Base-by-base conservation (phyloP, 306 rosid genomes). In the Prunus dulcis region DNA sequence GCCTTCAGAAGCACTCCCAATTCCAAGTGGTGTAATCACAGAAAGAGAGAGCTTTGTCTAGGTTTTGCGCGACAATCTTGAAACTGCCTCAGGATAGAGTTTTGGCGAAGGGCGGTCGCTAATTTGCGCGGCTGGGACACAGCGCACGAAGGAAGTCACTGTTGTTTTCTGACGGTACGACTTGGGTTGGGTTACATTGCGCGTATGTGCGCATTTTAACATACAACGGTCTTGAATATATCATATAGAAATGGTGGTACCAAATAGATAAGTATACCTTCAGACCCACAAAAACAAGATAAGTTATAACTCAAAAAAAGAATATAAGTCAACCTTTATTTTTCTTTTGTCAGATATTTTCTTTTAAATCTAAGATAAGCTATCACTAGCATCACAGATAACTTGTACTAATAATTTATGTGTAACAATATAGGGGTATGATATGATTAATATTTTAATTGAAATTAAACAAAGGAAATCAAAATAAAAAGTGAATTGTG, bases 1-100 rank as follows among this genome's bases (percentile, higher is more conserved):
- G 76, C 86, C 86, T 82, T 78, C 87, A 53, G 77, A 86, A 83
- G 63, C 87, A 72, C 81, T 76, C 60, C 41, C 41, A 10, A 10
- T 25, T 64, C 25, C 47, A 2, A 30, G 13, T 30, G 9, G 23
- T 4, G 64, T 60, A 1, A 14, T 14, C 18, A 0, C n/a, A 71
- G 87, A 86, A 81, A 73, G 49, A 71, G 69, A 61, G 67, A 32
- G 73, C 46, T 67, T 74, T 68, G 75, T 62, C 76, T 81, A 64
- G 73, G 85, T 52, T 55, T 52, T 18, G 75, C 75, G 85, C 76
- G 73, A 75, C 72, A 62, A 23, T 67, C 30, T 52, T 50, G 23
- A 34, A 3, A 15, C n/a, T 6, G 66, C 86, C 38, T 78, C 64
- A 84, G 18, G 69, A 17, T 52, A 34, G 53, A 82, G 84, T 18